These are phyloP conservation scores for Angomonas ambiguus DNA, from an alignment of 208 protist genomes.

Conservation along the genomic window DNA sequence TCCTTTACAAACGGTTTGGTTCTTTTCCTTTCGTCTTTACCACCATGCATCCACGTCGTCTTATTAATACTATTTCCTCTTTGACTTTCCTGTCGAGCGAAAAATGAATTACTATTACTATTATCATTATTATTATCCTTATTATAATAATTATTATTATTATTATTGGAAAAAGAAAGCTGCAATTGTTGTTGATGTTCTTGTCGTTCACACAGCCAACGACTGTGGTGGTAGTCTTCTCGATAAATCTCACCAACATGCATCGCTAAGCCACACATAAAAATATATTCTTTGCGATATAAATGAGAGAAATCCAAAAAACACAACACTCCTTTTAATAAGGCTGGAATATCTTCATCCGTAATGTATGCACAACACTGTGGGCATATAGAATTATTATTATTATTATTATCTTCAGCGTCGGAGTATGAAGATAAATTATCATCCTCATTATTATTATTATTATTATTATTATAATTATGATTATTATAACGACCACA, in stretches of 20 bases:
- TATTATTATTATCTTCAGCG: conserved; percentile 1
- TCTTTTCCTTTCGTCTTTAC: too few relatives aligned
- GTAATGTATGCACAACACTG: conserved; percentile 43
- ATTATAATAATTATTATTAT: too few relatives aligned
- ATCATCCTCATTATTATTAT: neutral
- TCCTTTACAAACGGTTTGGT: too few relatives aligned
- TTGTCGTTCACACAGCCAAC: neutral
- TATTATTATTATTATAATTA: too few relatives aligned
- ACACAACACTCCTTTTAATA: conserved; percentile 56
- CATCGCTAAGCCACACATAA: conserved; percentile 16
- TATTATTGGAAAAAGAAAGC: too few relatives aligned
- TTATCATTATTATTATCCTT: neutral
- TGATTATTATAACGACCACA: too few relatives aligned
- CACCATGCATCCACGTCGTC: too few relatives aligned
- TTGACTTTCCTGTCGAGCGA: too few relatives aligned
- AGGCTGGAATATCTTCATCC: conserved; percentile 38
- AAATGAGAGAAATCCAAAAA: conserved; percentile 46
- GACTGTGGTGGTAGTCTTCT: conserved; percentile 20
- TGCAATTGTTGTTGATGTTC: neutral
- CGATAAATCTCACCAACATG: conserved; percentile 53
- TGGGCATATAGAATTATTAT: conserved; percentile 14
- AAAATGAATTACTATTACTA: too few relatives aligned
- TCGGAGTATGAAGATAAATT: too few relatives aligned
- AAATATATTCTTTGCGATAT: conserved; percentile 42
- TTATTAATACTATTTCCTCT: too few relatives aligned